Evolutionary conservation across 306 rosid genomes (phyloP).

Genomic region (Cicer bijugum): DNA sequence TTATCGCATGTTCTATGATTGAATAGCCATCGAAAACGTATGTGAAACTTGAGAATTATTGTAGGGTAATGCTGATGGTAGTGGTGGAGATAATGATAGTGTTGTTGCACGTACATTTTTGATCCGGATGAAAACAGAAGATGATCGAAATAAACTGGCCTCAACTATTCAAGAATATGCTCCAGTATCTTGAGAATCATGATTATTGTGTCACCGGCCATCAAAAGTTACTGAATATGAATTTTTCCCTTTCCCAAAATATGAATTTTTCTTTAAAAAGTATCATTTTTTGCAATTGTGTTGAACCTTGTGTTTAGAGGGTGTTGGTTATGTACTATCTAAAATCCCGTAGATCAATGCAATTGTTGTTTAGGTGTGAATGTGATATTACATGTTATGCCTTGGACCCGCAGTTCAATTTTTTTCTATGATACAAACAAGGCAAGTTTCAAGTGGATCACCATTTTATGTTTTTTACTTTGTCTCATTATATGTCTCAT

Average conservation of each 20-base stretch:
- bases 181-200: slow-evolving; percentile 60
- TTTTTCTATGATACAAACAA: background rate
- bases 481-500: too few relatives aligned
- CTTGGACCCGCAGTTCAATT: slow-evolving; percentile 1
- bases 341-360: slow-evolving; percentile 33
- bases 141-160: slow-evolving; percentile 78
- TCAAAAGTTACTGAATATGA: slow-evolving; percentile 41
- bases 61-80: slow-evolving; percentile 70
- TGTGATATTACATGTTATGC: background rate
- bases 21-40: slow-evolving; percentile 2
- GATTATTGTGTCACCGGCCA: slow-evolving; percentile 42
- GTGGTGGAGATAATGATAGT: slow-evolving; percentile 51
- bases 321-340: slow-evolving; percentile 39
- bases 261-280: slow-evolving; percentile 26
- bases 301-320: slow-evolving; percentile 38
- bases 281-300: slow-evolving; percentile 23
- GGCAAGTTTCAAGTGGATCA: background rate
- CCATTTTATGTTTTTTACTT: too few relatives aligned
- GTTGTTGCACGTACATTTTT: slow-evolving; percentile 85
- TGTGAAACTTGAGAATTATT: slow-evolving; percentile 43
- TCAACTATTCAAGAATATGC: slow-evolving; percentile 87
- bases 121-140: slow-evolving; percentile 84
- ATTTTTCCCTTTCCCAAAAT: slow-evolving; percentile 38
- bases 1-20: slow-evolving; percentile 5
- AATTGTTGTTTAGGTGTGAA: slow-evolving; percentile 16